phyloP scores from a whole-genome alignment of 768 basidiomycete genomes.

The Dictyophora rubrovolvata region DNA sequence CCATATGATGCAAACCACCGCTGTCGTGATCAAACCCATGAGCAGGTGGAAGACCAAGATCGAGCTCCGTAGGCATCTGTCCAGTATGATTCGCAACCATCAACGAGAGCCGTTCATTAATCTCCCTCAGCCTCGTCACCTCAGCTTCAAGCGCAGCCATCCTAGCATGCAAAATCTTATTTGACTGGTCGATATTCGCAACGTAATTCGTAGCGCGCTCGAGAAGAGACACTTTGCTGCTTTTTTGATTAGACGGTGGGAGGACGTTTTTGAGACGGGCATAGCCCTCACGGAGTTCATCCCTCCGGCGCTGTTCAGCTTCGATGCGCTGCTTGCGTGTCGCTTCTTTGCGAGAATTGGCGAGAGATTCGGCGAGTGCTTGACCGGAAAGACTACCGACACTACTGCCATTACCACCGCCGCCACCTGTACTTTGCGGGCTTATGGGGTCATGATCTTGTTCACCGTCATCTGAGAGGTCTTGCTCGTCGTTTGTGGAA shows the following conservation, averaged over 20 bases:
- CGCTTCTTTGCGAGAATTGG: conserved; percentile 72
- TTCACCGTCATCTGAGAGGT: conserved; percentile 38
- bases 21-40: not conserved
- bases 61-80: conserved; percentile 26
- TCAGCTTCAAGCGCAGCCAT: conserved; percentile 58
- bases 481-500: conserved; percentile 45
- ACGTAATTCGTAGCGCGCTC: conserved; percentile 85
- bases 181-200: conserved; percentile 57
- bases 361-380: conserved; percentile 56
- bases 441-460: conserved; percentile 45
- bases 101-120: conserved; percentile 80
- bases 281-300: conserved; percentile 86
- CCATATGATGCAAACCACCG: not conserved
- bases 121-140: conserved; percentile 54
- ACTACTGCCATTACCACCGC: not conserved
- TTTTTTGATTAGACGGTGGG: conserved; percentile 81
- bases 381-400: conserved; percentile 4
- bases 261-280: conserved; percentile 80
- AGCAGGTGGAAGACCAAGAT: not conserved
- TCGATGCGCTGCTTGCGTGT: conserved; percentile 78
- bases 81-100: conserved; percentile 43
- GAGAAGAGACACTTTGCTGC: conserved; percentile 80
- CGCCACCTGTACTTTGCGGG: conserved; percentile 13
- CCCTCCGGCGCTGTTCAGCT: conserved; percentile 81
- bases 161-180: conserved; percentile 61